Conservation (phyloP, 73 alveolate genomes). For the Blepharisma japonicum region DNA sequence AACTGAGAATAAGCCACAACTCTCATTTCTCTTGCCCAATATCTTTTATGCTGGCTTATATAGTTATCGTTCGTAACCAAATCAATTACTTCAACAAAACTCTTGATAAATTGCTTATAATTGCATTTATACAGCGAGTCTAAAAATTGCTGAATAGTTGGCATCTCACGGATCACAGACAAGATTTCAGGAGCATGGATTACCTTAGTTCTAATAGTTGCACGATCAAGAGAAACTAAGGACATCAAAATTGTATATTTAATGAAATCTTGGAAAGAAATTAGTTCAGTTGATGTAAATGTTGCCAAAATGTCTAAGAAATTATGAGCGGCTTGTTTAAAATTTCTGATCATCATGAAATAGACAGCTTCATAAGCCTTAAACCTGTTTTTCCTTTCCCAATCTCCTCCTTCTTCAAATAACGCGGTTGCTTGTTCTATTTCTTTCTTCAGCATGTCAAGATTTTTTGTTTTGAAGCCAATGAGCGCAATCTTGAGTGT, state of each 20-base stretch:
- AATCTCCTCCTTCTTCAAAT: conserved; percentile 86
- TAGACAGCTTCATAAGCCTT: conserved; percentile 85
- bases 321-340: conserved; percentile 75
- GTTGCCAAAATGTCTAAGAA: conserved; percentile 80
- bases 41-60: conserved; percentile 74
- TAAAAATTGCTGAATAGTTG: conserved; percentile 59
- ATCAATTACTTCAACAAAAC: conserved; percentile 66
- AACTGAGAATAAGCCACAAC: conserved; percentile 82
- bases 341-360: conserved; percentile 67
- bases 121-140: conserved; percentile 76
- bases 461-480: conserved; percentile 5
- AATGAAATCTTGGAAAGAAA: conserved; percentile 68
- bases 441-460: neutral
- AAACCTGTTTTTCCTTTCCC: conserved; percentile 88
- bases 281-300: conserved; percentile 77
- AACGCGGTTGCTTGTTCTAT: conserved; percentile 20
- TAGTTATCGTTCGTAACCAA: conserved; percentile 70
- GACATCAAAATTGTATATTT: conserved; percentile 77
- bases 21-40: conserved; percentile 90
- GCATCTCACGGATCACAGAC: conserved; percentile 75
- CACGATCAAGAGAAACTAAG: conserved; percentile 74
- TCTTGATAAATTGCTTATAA: conserved; percentile 70
- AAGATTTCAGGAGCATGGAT: conserved; percentile 81
- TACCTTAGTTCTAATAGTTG: conserved; percentile 69
- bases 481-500: conserved; percentile 8